Evolutionary conservation across 208 protist genomes (phyloP).

Genomic region (Naegleria lovaniensis): DNA sequence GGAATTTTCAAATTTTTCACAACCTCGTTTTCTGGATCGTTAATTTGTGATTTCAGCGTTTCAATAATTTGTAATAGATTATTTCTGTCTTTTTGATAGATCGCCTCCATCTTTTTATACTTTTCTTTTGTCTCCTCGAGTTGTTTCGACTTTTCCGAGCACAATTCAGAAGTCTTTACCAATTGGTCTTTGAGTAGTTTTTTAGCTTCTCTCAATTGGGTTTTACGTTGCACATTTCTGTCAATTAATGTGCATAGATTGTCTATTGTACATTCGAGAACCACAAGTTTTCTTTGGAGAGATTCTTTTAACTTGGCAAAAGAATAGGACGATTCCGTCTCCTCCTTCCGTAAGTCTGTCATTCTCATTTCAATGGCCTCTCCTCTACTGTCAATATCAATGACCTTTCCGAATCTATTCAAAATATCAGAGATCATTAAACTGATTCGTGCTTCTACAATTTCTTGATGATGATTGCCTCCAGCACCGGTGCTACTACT

Average conservation of each 20-base stretch:
- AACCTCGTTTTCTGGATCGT: not conserved
- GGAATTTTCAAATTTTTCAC: not conserved
- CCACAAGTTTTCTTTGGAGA: not conserved
- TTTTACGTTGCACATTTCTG: not conserved
- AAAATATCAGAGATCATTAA: not conserved
- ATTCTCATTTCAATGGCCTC: not conserved
- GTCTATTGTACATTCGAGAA: not conserved
- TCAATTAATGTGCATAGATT: not conserved
- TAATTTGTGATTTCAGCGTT: not conserved
- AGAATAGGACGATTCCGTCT: not conserved
- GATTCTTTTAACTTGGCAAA: not conserved
- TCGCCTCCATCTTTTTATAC: not conserved
- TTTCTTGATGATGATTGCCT: not conserved
- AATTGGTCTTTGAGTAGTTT: not conserved
- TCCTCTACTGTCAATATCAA: not conserved
- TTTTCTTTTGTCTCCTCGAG: not conserved
- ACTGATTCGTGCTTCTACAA: not conserved
- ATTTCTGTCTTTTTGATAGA: not conserved
- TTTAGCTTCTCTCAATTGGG: not conserved
- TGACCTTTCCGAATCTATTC: not conserved
- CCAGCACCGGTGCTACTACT: not conserved
- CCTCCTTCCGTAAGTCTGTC: not conserved
- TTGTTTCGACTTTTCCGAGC: not conserved
- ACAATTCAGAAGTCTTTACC: not conserved
- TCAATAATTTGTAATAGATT: not conserved